Base-by-base conservation (phyloP, 164 flowering plant genomes). In the Berberis thunbergii region DNA sequence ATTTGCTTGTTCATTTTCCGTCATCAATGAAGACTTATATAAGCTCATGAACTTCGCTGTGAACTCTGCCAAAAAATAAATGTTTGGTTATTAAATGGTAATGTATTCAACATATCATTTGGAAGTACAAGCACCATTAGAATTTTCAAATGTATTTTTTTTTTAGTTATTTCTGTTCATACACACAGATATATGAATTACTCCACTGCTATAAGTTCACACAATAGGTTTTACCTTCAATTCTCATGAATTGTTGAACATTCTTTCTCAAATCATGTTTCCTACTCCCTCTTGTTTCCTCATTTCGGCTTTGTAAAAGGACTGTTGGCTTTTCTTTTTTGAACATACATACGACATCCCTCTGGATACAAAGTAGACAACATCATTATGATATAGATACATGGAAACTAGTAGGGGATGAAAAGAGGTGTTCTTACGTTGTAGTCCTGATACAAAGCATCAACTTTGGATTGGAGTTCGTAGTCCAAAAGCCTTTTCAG, bases 11-110 rank as follows among this genome's bases (percentile, higher is more conserved):
- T 46, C 52, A 5, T 40, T 6, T 40, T 65, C 62, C 43, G 62
- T 72, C 54, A 46, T 40, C 49, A 49, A 42, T 5, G 43, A 53
- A 58, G 53, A 45, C 60, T 84, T 84, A 68, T 84, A 84, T 67
- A 69, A 73, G 76, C 86, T 84, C 88, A 86, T 84, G 78, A 84
- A 84, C 60, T 78, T 86, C 4, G 92, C 92, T 58, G 78, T 84
- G 43, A 81, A 86, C 72, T 84, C 88, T 86, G 85, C 2, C 41
- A 64, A 57, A 43, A 12, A 10, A 46, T 56, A 58, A 45, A 75
- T 4, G 61, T 11, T 50, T 26, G 45, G 4, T 55, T 13, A 4
- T 45, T 9, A 6, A 12, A 54, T 42, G 59, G 39, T 53, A 10
- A 42, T 13, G 12, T 43, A 41, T 40, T 66, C 38, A 58, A 5